These are phyloP conservation scores for Striga asiatica DNA, from an alignment of 257 asterid species.

Conservation along the genomic window DNA sequence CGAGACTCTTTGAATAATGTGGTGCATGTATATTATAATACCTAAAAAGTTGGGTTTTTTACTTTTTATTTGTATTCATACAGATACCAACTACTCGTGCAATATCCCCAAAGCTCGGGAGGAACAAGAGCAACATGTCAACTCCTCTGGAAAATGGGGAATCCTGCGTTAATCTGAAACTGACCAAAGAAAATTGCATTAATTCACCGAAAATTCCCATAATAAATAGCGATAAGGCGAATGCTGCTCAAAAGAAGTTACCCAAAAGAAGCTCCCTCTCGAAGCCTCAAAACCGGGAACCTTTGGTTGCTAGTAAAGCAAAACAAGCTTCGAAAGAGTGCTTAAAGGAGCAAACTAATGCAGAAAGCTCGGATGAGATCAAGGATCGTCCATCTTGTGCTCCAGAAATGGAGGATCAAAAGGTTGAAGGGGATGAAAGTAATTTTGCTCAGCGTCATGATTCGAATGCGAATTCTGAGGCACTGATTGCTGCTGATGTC, in stretches of 20 bases:
- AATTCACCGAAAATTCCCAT: conserved; percentile 21
- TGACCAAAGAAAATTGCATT: conserved; percentile 17
- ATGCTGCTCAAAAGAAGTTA: conserved; percentile 21
- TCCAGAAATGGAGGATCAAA: conserved; percentile 17
- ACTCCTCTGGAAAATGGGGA: conserved; percentile 30
- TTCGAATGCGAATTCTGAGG: conserved; percentile 14
- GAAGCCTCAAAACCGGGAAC: conserved; percentile 21
- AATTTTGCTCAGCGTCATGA: conserved; percentile 13
- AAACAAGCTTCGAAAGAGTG: conserved; percentile 21
- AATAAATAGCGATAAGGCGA: conserved; percentile 20
- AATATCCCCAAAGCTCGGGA: conserved; percentile 64
- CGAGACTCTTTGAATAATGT: too few species aligned
- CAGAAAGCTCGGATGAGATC: conserved; percentile 18
- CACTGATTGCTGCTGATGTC: conserved; percentile 23
- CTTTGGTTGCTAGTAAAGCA: conserved; percentile 22
- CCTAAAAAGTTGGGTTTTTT: too few species aligned
- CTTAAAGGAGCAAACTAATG: conserved; percentile 8
- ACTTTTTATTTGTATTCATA: neutral
- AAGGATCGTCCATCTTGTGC: conserved; percentile 16
- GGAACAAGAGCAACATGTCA: conserved; percentile 31
- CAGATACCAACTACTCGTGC: conserved; percentile 67
- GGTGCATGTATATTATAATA: too few species aligned
- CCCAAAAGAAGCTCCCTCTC: conserved; percentile 25
- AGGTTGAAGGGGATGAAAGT: conserved; percentile 11
- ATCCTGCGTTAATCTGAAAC: conserved; percentile 30